These are phyloP conservation scores for Leavenworthia alabamica DNA, from an alignment of 345 rosid species.

Conservation along the genomic window DNA sequence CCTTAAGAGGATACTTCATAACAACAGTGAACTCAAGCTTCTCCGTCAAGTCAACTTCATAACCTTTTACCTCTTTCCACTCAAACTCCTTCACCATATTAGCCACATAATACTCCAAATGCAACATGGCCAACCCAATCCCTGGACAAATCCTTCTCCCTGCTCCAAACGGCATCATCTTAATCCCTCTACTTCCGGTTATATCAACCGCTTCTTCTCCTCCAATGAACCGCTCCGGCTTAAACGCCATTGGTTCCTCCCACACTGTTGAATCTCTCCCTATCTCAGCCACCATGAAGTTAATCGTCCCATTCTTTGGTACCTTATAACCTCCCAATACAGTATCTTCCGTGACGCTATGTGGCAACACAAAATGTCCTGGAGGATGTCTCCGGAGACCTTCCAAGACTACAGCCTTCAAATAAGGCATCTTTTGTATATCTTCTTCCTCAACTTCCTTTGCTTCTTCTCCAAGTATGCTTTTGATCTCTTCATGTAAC, in stretches of 20 bases:
- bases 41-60: constrained; percentile 11
- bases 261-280: constrained; percentile 22
- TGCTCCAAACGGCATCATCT: constrained; percentile 17
- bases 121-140: neutral
- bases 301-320: constrained; percentile 15
- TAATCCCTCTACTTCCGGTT: constrained; percentile 15
- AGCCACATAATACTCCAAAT: constrained; percentile 16
- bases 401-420: constrained; percentile 5
- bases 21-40: constrained; percentile 16
- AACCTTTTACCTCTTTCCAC: neutral
- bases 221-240: constrained; percentile 7
- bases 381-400: constrained; percentile 17
- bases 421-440: neutral
- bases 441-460: neutral
- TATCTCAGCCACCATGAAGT: constrained; percentile 23
- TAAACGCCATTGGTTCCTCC: constrained; percentile 24
- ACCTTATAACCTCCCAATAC: constrained; percentile 2
- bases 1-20: constrained; percentile 8
- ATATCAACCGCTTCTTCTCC: constrained; percentile 9
- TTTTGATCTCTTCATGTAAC: neutral
- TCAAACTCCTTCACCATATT: constrained; percentile 6
- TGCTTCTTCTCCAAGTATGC: neutral
- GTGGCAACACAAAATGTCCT: constrained; percentile 5
- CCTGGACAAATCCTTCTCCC: constrained; percentile 15
- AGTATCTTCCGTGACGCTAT: constrained; percentile 8